Conservation (phyloP, 495 filamentous ascomycete genomes). For the Aspergillus homomorphus region DNA sequence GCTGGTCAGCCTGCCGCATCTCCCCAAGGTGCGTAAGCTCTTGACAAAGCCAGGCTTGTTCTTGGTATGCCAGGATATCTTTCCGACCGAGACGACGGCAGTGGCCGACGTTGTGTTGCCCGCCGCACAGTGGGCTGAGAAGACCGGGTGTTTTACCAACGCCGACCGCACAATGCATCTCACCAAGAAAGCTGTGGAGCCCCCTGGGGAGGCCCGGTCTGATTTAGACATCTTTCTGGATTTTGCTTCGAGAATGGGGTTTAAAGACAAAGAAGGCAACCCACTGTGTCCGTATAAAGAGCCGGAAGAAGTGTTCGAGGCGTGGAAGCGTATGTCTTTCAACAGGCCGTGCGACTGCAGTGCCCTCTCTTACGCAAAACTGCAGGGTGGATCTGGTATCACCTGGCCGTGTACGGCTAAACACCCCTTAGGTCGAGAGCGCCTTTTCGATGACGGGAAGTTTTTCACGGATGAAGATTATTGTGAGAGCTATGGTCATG, state of each 20-base stretch:
- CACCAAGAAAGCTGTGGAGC: constrained; percentile 20
- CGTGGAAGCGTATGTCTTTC: constrained; percentile 20
- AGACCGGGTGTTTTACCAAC: constrained; percentile 26
- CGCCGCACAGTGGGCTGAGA: constrained; percentile 22
- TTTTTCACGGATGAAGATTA: constrained; percentile 10
- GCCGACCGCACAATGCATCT: constrained; percentile 25
- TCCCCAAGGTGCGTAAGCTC: constrained; percentile 1
- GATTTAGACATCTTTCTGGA: constrained; percentile 23
- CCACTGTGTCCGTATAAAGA: constrained; percentile 14
- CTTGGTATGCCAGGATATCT: constrained; percentile 5
- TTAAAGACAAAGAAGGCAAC: constrained; percentile 20
- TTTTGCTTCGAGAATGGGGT: constrained; percentile 21
- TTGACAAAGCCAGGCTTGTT: constrained; percentile 4
- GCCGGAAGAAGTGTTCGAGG: constrained; percentile 21
- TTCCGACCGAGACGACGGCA: constrained; percentile 6
- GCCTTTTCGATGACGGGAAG: constrained; percentile 6
- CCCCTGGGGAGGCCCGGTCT: constrained; percentile 13
- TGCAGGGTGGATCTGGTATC: constrained; percentile 3
- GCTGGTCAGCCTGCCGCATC: constrained; percentile 10
- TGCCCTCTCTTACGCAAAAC: constrained; percentile 8
- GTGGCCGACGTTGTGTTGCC: constrained; percentile 19
- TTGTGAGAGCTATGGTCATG: constrained; percentile 9
- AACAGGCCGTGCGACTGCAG: constrained; percentile 24
- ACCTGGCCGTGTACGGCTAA: constrained; percentile 7
- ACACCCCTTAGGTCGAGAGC: constrained; percentile 1